Conservation (phyloP, 495 filamentous ascomycete species). For the Xanthoparmelia taractica region DNA sequence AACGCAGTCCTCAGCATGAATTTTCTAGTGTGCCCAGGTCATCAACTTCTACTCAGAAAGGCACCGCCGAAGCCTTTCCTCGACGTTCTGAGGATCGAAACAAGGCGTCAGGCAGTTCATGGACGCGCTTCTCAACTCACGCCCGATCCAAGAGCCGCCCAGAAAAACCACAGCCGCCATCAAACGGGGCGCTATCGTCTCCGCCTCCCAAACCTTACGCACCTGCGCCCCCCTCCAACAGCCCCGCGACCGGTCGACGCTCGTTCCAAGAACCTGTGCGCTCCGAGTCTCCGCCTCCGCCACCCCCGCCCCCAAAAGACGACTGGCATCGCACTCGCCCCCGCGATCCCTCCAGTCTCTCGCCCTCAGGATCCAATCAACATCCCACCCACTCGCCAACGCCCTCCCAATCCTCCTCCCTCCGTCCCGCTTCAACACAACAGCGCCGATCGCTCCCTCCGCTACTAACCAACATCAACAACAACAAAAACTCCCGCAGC, state of each 20-base stretch:
- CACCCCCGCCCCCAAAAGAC: slow-evolving; percentile 27
- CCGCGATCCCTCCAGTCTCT: slow-evolving; percentile 6
- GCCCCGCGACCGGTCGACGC: neutral
- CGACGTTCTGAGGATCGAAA: neutral
- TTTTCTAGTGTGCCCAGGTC: slow-evolving; percentile 3
- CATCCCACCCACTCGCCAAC: neutral
- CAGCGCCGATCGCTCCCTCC: slow-evolving; percentile 23
- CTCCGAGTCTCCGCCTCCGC: slow-evolving; percentile 22
- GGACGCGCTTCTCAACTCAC: slow-evolving; percentile 20
- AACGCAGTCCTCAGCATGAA: slow-evolving; percentile 10
- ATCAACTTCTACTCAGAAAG: slow-evolving; percentile 1
- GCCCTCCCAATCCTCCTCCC: slow-evolving; percentile 2
- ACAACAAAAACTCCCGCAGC: neutral
- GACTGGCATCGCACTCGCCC: slow-evolving; percentile 17
- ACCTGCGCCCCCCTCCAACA: slow-evolving; percentile 13
- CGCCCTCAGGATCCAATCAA: slow-evolving; percentile 4
- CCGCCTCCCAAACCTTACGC: neutral
- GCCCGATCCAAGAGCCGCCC: slow-evolving; percentile 13
- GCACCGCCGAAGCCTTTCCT: neutral
- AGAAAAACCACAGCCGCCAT: slow-evolving; percentile 4
- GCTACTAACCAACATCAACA: slow-evolving; percentile 19
- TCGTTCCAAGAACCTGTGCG: slow-evolving; percentile 6
- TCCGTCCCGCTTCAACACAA: slow-evolving; percentile 3
- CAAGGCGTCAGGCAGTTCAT: slow-evolving; percentile 17
- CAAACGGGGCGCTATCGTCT: slow-evolving; percentile 1